phyloP scores from a whole-genome alignment of 805 yeast genomes.

The Yarrowia hollandica region DNA sequence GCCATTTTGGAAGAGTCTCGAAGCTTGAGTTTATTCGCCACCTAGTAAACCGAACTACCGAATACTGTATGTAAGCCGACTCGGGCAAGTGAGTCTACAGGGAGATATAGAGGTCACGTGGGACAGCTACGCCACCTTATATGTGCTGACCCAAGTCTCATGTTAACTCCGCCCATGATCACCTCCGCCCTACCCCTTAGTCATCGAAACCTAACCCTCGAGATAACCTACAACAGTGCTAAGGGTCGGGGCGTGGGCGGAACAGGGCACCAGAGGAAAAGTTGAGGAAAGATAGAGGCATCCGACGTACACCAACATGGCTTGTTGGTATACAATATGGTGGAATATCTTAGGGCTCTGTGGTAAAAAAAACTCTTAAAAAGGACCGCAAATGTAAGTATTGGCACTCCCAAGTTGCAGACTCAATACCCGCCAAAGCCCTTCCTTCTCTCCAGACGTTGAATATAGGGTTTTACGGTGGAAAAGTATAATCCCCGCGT shows the following conservation, averaged over 20 bases:
- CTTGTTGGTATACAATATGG: too few species aligned
- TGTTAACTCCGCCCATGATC: background rate
- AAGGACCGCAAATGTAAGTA: too few species aligned
- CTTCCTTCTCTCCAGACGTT: background rate
- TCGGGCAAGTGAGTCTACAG: background rate
- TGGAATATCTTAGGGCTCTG: too few species aligned
- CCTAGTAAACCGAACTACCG: background rate
- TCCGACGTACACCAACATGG: too few species aligned
- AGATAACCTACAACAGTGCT: background rate
- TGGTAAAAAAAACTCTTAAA: too few species aligned
- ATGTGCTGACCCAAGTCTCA: background rate
- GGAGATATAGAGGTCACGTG: background rate
- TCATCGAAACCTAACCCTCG: conserved; percentile 21
- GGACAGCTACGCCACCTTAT: background rate
- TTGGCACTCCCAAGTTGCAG: too few species aligned
- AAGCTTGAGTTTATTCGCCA: conserved; percentile 28
- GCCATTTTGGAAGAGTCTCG: conserved; percentile 22
- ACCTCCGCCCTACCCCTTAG: background rate
- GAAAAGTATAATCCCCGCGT: conserved; percentile 23
- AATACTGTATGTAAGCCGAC: background rate
- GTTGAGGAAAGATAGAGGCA: too few species aligned
- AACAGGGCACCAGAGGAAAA: conserved; percentile 2
- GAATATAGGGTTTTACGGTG: background rate
- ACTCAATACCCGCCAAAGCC: too few species aligned
- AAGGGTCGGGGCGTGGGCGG: conserved; percentile 10